Base-by-base conservation (phyloP, 805 yeast genomes). In the Suhomyces sp. region DNA sequence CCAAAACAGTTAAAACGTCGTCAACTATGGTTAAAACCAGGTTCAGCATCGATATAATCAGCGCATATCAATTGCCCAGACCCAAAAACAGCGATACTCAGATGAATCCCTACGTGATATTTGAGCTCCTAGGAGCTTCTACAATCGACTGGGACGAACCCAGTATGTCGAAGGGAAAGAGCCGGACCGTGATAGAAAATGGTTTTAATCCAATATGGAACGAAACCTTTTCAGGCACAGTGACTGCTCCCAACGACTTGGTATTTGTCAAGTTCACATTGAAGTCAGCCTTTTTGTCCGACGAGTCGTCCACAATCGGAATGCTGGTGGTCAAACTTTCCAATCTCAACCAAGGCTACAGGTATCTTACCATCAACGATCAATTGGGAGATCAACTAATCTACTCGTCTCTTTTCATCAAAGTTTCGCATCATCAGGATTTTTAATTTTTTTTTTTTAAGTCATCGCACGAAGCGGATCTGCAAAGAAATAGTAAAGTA, bases 121-220 rank as follows among this genome's bases (percentile, higher is more conserved):
- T 88, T 35, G 93, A 87, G 50, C 61, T 87, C 0, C 70, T 81
- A 40, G 88, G 90, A 6, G 71, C 76, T 1, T 38, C 49, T 1
- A 54, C 60, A 1, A 48, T 73, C 3, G 56, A 59, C 3, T 71
- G 72, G 66, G 65, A 54, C 46, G 51, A 44, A 36, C 55, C 22
- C 46, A 48, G 58, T 17, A 54, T 53, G 57, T 50, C 51, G 2
- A 42, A 17, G n/a, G 53, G 55, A 23, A 49, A 46, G 12, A 61
- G 67, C 2, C 44, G 51, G 3, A 60, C 65, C 3, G 79, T 87
- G 1, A 63, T 67, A 6, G 84, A 82, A 48, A 91, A 92, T 68
- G 97, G 97, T 0, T 90, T 89, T 70, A 90, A 88, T 63, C 97
- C 97, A 0, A 69, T 79, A 6, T 93, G 97, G 97, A 82, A 86